phyloP scores from a whole-genome alignment of 768 basidiomycete genomes.

The Stropharia rugosoannulata region DNA sequence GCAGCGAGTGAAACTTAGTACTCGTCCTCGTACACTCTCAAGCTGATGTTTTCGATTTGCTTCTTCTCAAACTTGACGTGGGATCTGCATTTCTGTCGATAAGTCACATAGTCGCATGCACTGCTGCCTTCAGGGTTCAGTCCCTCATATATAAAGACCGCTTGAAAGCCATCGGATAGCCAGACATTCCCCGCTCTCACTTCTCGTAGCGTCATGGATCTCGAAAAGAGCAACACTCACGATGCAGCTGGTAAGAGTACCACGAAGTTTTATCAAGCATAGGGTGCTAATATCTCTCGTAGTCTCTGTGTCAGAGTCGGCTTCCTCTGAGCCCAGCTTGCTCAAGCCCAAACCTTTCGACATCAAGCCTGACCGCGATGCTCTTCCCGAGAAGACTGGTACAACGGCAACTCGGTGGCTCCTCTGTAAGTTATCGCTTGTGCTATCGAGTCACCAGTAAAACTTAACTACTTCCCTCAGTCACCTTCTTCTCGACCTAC shows the following conservation, averaged over 20 bases:
- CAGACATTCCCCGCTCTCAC: background rate
- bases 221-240: background rate
- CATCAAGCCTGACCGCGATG: constrained; percentile 28
- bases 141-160: background rate
- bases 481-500: constrained; percentile 40
- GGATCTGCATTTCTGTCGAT: too few species aligned
- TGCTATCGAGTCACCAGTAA: constrained; percentile 31
- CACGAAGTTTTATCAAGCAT: background rate
- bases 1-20: too few species aligned
- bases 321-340: constrained; percentile 20
- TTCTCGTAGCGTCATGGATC: background rate
- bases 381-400: constrained; percentile 17
- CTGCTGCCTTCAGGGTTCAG: too few species aligned
- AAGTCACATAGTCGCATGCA: too few species aligned
- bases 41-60: too few species aligned
- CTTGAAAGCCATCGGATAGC: background rate
- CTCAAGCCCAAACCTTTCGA: constrained; percentile 22
- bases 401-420: constrained; percentile 10
- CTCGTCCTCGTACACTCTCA: too few species aligned
- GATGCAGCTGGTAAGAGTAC: background rate
- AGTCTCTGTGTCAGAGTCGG: constrained; percentile 10
- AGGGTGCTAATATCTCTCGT: background rate
- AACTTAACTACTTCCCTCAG: constrained; percentile 7
- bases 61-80: too few species aligned
- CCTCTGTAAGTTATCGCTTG: constrained; percentile 25